These are phyloP conservation scores for Teunomyces stri DNA, from an alignment of 805 yeast species.

Conservation along the genomic window DNA sequence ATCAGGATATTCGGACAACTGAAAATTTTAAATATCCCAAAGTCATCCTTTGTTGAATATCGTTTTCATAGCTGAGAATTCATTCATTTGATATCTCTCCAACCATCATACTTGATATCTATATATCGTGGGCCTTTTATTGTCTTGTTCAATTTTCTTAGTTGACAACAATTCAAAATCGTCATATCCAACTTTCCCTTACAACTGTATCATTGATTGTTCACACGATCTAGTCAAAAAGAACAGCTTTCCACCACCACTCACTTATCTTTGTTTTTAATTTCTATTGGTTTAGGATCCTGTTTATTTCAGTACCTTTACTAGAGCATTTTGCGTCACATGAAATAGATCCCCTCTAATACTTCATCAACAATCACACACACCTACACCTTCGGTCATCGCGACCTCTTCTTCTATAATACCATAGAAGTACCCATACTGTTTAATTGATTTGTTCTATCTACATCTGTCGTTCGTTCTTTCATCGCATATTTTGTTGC, in stretches of 20 bases:
- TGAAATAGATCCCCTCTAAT: not conserved
- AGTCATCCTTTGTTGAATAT: not conserved
- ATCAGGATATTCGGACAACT: constrained; percentile 3
- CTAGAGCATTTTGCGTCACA: not conserved
- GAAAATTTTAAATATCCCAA: not conserved
- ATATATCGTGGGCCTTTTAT: not conserved
- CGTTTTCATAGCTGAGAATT: not conserved
- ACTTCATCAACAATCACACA: no score
- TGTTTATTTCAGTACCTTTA: not conserved
- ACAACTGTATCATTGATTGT: not conserved
- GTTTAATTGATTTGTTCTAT: constrained; percentile 1
- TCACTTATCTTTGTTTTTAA: not conserved
- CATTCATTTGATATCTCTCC: constrained; percentile 2
- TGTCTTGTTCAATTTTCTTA: not conserved
- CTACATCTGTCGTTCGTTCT: not conserved
- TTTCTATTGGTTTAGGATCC: not conserved
- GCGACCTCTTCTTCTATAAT: not conserved
- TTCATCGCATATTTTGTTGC: constrained; percentile 3
- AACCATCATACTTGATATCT: not conserved
- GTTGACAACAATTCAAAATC: not conserved
- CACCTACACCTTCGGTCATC: not conserved
- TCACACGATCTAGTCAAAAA: not conserved
- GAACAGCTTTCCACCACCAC: not conserved
- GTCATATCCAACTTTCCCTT: not conserved
- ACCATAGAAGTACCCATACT: not conserved